Percentiles rank a stretch among this genome's conserved stretches.
These are phyloP conservation scores for Chlamydomonas sp. DNA, from an alignment of 139 green algal genomes.

Conservation along the genomic window DNA sequence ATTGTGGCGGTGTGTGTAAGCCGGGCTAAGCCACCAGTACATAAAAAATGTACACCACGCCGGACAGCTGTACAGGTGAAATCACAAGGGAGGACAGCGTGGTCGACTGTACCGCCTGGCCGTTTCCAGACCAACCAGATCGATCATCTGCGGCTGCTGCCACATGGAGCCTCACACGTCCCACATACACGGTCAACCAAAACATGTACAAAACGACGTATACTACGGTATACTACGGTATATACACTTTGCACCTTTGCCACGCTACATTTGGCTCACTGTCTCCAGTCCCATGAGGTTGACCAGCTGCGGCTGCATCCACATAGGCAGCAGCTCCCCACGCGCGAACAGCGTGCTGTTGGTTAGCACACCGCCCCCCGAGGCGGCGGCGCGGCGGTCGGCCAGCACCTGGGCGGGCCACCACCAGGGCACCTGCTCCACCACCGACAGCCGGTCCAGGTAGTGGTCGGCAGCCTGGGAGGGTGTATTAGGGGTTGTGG, in stretches of 20 bases:
- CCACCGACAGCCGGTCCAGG: constrained; percentile 43
- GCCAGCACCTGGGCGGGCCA: constrained; percentile 40
- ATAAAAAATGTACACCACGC: constrained; percentile 2
- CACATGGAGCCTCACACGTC: too few relatives aligned
- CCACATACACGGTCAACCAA: too few relatives aligned
- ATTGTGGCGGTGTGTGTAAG: too few relatives aligned
- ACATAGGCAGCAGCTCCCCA: constrained; percentile 15
- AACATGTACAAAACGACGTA: too few relatives aligned
- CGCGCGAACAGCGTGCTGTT: constrained; percentile 4
- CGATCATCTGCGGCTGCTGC: too few relatives aligned
- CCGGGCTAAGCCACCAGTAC: too few relatives aligned
- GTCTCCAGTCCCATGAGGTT: constrained; percentile 34
- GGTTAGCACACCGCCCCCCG: neutral
- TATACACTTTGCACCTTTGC: too few relatives aligned
- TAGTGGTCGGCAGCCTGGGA: constrained; percentile 6
- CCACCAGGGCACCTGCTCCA: constrained; percentile 56
- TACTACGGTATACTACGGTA: too few relatives aligned
- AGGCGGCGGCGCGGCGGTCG: neutral
- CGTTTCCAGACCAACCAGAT: neutral
- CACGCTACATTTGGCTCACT: neutral
- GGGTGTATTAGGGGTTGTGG: neutral
- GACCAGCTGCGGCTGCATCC: neutral
- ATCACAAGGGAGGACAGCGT: neutral
- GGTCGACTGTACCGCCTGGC: neutral
- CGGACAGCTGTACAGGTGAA: constrained; percentile 33